Percentiles rank a stretch among this genome's conserved stretches.
phyloP scores from a whole-genome alignment of 257 asterid genomes.

The Jacaranda copaia region DNA sequence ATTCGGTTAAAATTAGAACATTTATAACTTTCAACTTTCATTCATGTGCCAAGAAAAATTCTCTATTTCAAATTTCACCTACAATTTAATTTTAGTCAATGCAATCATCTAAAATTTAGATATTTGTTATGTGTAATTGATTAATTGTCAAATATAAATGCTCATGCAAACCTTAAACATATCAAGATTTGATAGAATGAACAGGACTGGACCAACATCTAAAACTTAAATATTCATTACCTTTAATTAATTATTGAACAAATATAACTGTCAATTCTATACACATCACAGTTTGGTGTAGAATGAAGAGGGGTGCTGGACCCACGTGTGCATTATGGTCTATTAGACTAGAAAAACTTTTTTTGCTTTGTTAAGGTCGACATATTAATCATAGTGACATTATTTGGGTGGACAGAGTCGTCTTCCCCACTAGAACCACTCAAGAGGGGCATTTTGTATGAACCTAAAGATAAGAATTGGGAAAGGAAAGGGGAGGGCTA shows the following conservation, averaged over 20 bases:
- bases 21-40: neutral
- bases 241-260: too few species aligned
- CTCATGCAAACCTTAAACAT: neutral
- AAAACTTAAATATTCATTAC: too few species aligned
- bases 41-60: neutral
- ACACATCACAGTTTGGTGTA: too few species aligned
- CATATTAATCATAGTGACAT: slow-evolving; percentile 76
- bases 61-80: too few species aligned
- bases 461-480: slow-evolving; percentile 44
- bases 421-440: slow-evolving; percentile 53
- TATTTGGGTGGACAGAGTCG: slow-evolving; percentile 60
- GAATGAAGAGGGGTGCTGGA: neutral
- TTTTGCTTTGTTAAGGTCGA: slow-evolving; percentile 51
- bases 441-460: slow-evolving; percentile 36
- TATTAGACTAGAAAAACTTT: slow-evolving; percentile 29
- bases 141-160: too few species aligned
- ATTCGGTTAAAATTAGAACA: neutral
- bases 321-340: slow-evolving; percentile 41
- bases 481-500: neutral
- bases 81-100: too few species aligned
- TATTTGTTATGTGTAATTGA: too few species aligned
- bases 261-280: too few species aligned
- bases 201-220: too few species aligned
- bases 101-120: too few species aligned
- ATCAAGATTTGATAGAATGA: too few species aligned